These are phyloP conservation scores for Nicotiana undulata DNA, from an alignment of 257 asterid genomes.

Conservation along the genomic window DNA sequence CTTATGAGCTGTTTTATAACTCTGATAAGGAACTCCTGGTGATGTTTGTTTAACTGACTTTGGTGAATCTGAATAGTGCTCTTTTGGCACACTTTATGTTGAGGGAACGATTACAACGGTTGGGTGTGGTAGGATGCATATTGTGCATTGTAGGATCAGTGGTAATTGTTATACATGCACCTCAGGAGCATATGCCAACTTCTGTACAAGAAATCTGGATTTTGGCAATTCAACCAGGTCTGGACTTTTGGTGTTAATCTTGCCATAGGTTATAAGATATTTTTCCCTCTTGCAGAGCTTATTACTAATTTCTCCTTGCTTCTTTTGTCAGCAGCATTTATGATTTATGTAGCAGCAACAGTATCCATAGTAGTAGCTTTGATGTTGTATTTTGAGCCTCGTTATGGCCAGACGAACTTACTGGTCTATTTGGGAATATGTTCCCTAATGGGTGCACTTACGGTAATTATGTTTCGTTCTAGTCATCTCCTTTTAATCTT, in stretches of 20 bases:
- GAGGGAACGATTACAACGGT: constrained; percentile 30
- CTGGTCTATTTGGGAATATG: constrained; percentile 43
- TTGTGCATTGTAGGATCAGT: constrained; percentile 42
- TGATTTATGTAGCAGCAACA: constrained; percentile 29
- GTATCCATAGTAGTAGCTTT: constrained; percentile 28
- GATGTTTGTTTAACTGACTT: constrained; percentile 23
- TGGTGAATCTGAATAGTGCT: constrained; percentile 31
- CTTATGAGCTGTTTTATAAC: background rate
- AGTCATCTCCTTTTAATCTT: background rate
- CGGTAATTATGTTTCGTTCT: constrained; percentile 21
- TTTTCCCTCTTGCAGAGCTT: background rate
- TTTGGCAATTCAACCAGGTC: constrained; percentile 45
- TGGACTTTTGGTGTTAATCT: background rate
- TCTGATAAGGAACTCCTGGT: constrained; percentile 9
- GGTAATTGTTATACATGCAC: constrained; percentile 40
- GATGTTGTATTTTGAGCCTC: constrained; percentile 32
- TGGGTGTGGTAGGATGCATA: constrained; percentile 36
- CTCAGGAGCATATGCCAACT: constrained; percentile 37
- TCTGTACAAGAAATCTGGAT: constrained; percentile 39
- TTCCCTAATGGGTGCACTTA: constrained; percentile 43
- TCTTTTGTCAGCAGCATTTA: constrained; percentile 26
- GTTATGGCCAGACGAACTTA: constrained; percentile 37
- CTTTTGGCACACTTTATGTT: constrained; percentile 35
- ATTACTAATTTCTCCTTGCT: background rate
- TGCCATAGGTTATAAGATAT: background rate